Conservation (phyloP, 73 alveolate genomes). For the Paramecium sonneborni region DNA sequence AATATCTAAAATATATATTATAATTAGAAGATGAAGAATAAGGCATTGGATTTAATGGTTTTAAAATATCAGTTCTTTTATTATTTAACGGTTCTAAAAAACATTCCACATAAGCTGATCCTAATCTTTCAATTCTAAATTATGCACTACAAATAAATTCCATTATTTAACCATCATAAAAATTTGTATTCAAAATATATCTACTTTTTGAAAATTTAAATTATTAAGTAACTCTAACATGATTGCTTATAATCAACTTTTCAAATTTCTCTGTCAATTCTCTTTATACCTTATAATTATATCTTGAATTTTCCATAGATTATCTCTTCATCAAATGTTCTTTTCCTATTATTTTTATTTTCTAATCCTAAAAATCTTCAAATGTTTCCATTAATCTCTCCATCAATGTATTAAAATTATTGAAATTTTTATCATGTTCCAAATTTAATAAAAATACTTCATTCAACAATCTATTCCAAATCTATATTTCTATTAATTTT, state of each 20-base stretch:
- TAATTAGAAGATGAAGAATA: slow-evolving; percentile 62
- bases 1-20: slow-evolving; percentile 59
- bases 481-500: background rate
- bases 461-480: background rate
- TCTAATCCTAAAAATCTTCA: background rate
- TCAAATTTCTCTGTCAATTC: background rate
- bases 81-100: background rate
- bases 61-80: background rate
- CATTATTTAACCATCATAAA: background rate
- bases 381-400: slow-evolving; percentile 33
- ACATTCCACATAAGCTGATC: slow-evolving; percentile 53
- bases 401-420: background rate
- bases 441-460: background rate
- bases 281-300: background rate
- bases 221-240: background rate
- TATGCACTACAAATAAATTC: slow-evolving; percentile 2
- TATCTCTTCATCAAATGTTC: slow-evolving; percentile 1
- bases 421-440: background rate
- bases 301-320: background rate
- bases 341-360: slow-evolving; percentile 18
- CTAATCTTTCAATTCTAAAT: slow-evolving; percentile 36
- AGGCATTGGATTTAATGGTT: background rate
- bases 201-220: background rate
- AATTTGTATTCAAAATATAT: background rate
- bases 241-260: background rate